Evolutionary conservation across 192 early-diverging fungal species (phyloP).

Genomic region (Coemansia sp.): DNA sequence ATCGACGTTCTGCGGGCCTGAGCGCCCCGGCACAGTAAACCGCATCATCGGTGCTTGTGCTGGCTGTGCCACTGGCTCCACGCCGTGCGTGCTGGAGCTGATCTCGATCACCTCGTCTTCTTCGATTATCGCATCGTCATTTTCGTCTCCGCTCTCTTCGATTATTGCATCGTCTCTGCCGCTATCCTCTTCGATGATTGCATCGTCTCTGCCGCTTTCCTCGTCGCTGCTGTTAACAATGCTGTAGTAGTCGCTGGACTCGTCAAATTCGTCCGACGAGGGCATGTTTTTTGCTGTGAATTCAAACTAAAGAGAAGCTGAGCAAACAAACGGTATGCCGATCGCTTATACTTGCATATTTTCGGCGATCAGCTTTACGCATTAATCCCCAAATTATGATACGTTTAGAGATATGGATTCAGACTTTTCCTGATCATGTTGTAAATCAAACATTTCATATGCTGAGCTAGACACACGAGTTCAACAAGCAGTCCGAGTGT

Average conservation of each 20-base stretch:
- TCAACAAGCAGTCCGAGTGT: too few relatives aligned
- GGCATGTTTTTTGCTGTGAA: slow-evolving; percentile 3
- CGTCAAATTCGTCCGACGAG: slow-evolving; percentile 9
- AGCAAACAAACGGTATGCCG: slow-evolving; percentile 1
- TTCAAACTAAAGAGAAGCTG: slow-evolving; percentile 2
- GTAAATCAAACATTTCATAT: too few relatives aligned
- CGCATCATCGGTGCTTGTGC: not conserved
- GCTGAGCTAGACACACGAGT: too few relatives aligned
- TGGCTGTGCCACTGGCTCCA: not conserved
- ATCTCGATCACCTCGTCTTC: slow-evolving; percentile 16
- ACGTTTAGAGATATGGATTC: too few relatives aligned
- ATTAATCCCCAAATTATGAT: not conserved
- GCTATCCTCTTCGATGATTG: not conserved
- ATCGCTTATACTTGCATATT: not conserved
- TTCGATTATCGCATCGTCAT: not conserved
- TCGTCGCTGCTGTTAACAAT: slow-evolving; percentile 11
- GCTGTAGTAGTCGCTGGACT: slow-evolving; percentile 19
- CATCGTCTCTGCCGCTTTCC: not conserved
- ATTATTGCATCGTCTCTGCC: not conserved
- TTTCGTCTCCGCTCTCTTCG: not conserved
- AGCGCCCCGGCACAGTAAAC: not conserved
- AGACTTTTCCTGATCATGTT: too few relatives aligned
- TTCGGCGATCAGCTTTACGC: not conserved
- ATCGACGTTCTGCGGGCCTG: slow-evolving; percentile 22
- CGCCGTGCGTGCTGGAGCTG: slow-evolving; percentile 14